Percentiles rank a stretch among this genome's conserved stretches.
These are phyloP conservation scores for Heritiera fomes DNA, from an alignment of 345 rosid species.

Conservation along the genomic window DNA sequence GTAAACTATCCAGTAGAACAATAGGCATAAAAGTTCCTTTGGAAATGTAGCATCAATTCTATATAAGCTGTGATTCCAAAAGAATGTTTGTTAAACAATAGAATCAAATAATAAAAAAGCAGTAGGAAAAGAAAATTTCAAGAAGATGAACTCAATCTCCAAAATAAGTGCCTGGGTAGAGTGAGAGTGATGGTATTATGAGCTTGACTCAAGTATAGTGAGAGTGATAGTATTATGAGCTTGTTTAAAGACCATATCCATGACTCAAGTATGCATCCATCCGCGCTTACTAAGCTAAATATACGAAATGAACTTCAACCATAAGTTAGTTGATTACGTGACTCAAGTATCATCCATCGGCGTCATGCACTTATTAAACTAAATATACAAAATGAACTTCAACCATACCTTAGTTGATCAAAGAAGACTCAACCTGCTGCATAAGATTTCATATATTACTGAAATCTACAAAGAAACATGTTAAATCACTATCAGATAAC, in stretches of 20 bases:
- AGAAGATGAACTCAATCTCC: not conserved
- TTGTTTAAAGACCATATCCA: not conserved
- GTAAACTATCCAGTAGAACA: not conserved
- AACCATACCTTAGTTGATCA: not conserved
- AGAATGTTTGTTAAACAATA: not conserved
- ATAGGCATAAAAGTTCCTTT: not conserved
- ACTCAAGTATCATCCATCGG: not conserved
- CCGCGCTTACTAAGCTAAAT: not conserved
- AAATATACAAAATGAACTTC: not conserved
- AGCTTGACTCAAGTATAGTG: not conserved
- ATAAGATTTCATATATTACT: not conserved
- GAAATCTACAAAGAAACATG: not conserved
- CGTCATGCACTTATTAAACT: not conserved
- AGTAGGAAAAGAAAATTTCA: not conserved
- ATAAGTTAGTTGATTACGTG: not conserved
- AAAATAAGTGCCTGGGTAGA: not conserved
- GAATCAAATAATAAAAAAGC: not conserved
- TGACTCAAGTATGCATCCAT: not conserved
- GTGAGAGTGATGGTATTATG: not conserved
- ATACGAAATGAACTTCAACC: not conserved
- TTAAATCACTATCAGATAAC: not conserved
- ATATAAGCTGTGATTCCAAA: not conserved
- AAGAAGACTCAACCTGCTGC: not conserved
- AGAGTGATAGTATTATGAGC: not conserved
- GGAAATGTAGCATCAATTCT: slow-evolving; percentile 1